Base-by-base conservation (phyloP, 345 rosid genomes). In the Odontarrhena argentea region DNA sequence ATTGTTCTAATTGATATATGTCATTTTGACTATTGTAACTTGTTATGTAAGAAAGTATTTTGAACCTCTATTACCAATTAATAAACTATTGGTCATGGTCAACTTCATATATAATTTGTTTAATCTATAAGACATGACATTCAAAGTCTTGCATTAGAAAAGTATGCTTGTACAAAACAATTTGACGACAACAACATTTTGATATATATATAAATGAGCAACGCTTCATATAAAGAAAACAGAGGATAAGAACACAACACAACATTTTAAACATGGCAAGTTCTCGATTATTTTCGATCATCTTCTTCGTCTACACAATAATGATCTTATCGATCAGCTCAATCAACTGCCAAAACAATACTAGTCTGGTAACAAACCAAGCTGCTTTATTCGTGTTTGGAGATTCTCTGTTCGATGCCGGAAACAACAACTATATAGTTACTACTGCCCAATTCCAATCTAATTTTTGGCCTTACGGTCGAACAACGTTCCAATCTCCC, bases 381-480 rank as follows among this genome's bases (percentile, higher is more conserved):
- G 60, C 57, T 1, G 78, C 83, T 11, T 56, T 76, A 28, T 78
- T 80, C 50, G 40, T 84, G 28, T 81, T 79, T 3, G 85, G 85
- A 15, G 88, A 82, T 51, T 86, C 88, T 2, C 1, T 73, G 0
- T 77, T 80, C 28, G 86, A 80, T 44, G 65, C 76, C 2, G 83
- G 86, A 67, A 79, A 79, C 40, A 79, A 84, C 59, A 78, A 80
- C 34, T 74, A 70, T 10, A 75, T 77, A 59, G 70, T 69, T 25
- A 74, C 82, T 18, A 28, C 32, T 2, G 32, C 32, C 32, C 3
- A 28, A 2, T 60, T 25, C 22, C 50, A 10, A 71, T 76, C 82
- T 9, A 74, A 82, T 46, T 47, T 45, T 35, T 37, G 44, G 68
- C 87, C 87, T 2, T 82, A 76, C 15, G 84, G 85, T 2, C 67